Evolutionary conservation across 2,329 filamentous ascomycete species (phyloP).

Genomic region (Hypoxylon sp.): DNA sequence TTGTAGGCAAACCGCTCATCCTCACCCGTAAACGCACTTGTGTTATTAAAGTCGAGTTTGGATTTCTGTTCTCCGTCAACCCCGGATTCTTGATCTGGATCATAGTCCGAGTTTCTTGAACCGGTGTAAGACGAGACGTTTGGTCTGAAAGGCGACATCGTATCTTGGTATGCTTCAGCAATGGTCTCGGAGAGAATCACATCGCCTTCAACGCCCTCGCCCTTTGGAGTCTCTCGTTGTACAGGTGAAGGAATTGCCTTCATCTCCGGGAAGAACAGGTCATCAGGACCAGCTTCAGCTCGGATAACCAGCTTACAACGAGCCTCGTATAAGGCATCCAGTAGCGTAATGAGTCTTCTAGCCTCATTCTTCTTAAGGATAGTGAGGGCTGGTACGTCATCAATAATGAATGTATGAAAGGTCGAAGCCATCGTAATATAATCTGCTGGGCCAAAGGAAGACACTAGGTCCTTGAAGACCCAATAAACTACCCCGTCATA

Average conservation of each 20-base stretch:
- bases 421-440: conserved; percentile 86
- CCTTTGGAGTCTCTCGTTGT: conserved; percentile 55
- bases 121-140: conserved; percentile 78
- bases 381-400: conserved; percentile 77
- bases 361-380: conserved; percentile 84
- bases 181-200: conserved; percentile 76
- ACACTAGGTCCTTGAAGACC: conserved; percentile 78
- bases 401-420: conserved; percentile 83
- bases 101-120: conserved; percentile 63
- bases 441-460: conserved; percentile 81
- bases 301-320: conserved; percentile 81
- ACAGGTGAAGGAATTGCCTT: conserved; percentile 35
- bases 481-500: conserved; percentile 73
- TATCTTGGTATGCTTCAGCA: conserved; percentile 84
- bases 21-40: conserved; percentile 80
- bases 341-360: conserved; percentile 82
- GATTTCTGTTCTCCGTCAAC: conserved; percentile 61
- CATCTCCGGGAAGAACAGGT: conserved; percentile 81
- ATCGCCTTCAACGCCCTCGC: conserved; percentile 59
- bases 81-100: conserved; percentile 71
- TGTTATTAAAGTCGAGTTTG: conserved; percentile 76
- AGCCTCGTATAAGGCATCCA: conserved; percentile 87
- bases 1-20: conserved; percentile 88
- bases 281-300: conserved; percentile 77
- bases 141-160: conserved; percentile 81